phyloP scores from a whole-genome alignment of 371 early-diverging fungal species.

The Mortierella sp. region DNA sequence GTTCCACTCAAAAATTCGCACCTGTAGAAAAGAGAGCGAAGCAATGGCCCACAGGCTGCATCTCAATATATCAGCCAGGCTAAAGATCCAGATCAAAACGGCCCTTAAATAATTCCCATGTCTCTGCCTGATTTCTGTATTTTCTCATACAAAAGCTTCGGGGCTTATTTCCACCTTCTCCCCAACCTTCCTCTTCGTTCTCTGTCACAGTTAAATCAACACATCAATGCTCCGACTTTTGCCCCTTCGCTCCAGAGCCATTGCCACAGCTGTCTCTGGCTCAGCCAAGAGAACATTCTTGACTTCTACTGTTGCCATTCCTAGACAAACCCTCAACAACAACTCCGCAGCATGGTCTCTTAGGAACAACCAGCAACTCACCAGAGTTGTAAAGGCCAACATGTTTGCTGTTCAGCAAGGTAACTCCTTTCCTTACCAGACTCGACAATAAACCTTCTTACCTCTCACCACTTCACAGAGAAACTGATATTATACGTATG shows the following conservation, averaged over 20 bases:
- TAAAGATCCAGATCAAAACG: neutral
- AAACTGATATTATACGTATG: neutral
- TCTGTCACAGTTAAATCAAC: neutral
- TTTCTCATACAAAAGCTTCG: too few species aligned
- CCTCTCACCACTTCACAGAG: too few species aligned
- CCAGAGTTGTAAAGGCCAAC: slow-evolving; percentile 30
- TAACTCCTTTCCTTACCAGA: slow-evolving; percentile 6
- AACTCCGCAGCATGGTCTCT: slow-evolving; percentile 40
- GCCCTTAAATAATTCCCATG: slow-evolving; percentile 15
- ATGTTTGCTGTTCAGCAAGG: slow-evolving; percentile 42
- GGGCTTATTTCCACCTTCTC: too few species aligned
- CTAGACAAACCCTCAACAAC: slow-evolving; percentile 22
- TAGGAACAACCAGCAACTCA: slow-evolving; percentile 11
- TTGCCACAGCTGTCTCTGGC: slow-evolving; percentile 13
- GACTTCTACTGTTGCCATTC: slow-evolving; percentile 16
- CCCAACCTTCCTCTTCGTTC: neutral
- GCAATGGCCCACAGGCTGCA: slow-evolving; percentile 3
- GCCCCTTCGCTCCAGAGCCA: slow-evolving; percentile 20
- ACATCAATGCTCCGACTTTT: slow-evolving; percentile 36
- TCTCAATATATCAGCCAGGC: neutral
- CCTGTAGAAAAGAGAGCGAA: slow-evolving; percentile 52
- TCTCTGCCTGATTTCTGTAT: too few species aligned
- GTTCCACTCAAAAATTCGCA: slow-evolving; percentile 30
- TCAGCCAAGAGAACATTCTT: slow-evolving; percentile 34
- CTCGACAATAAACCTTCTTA: too few species aligned